A percentile compares a stretch with the other conserved stretches of the same genome.
Evolutionary conservation across 768 basidiomycete species (phyloP).

Genomic region (Epithele typhae): DNA sequence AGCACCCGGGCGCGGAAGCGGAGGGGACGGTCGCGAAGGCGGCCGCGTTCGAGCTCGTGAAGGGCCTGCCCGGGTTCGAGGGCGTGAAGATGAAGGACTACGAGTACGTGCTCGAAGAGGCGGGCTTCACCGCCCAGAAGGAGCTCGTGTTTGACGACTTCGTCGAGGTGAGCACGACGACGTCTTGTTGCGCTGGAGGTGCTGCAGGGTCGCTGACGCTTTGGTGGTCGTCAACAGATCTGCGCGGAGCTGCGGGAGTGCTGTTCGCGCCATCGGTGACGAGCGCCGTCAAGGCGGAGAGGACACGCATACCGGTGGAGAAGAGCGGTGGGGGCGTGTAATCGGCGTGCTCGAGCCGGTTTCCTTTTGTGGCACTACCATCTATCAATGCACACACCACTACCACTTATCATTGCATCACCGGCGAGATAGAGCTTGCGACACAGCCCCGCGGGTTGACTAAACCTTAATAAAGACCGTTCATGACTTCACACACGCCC

Average conservation of each 20-base stretch:
- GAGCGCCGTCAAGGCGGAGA: conserved; percentile 28
- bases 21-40: conserved; percentile 22
- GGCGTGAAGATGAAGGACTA: conserved; percentile 58
- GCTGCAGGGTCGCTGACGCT: conserved; percentile 3
- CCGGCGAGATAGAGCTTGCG: no score
- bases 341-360: not conserved
- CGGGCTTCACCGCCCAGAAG: conserved; percentile 55
- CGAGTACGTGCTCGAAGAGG: conserved; percentile 71
- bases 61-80: conserved; percentile 46
- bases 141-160: conserved; percentile 82
- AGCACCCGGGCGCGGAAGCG: conserved; percentile 30
- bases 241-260: conserved; percentile 69
- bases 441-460: no score
- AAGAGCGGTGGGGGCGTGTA: conserved; percentile 50
- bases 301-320: conserved; percentile 48
- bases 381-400: not conserved
- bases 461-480: no score
- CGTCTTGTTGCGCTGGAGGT: not conserved
- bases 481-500: no score
- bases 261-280: conserved; percentile 38
- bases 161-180: conserved; percentile 59
- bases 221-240: conserved; percentile 39
- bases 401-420: no score
- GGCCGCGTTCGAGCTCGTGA: conserved; percentile 30
- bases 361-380: not conserved